Conservation (phyloP, 495 filamentous ascomycete genomes). For the Sphaerosporella brunnea region DNA sequence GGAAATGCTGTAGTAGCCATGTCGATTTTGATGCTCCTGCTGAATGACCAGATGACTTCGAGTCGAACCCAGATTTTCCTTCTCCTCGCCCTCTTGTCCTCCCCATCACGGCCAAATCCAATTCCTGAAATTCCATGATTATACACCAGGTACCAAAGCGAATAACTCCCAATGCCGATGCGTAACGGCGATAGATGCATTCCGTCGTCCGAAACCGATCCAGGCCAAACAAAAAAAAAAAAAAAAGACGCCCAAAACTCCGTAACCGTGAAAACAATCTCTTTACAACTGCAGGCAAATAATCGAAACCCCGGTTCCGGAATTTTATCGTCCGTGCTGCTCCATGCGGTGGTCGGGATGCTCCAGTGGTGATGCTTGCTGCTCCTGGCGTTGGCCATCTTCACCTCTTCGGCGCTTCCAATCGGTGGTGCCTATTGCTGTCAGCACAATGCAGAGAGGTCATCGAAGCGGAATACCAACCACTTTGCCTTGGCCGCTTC, state of each 20-base stretch:
- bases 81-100: too few species aligned
- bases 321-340: constrained; percentile 20
- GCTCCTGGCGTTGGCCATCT: constrained; percentile 6
- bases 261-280: constrained; percentile 2
- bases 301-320: neutral
- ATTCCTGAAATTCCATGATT: neutral
- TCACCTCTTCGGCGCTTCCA: constrained; percentile 21
- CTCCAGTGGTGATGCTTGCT: constrained; percentile 13
- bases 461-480: constrained; percentile 9
- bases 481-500: constrained; percentile 22
- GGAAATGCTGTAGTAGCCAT: too few species aligned
- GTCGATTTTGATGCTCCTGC: too few species aligned
- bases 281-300: constrained; percentile 8
- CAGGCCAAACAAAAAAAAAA: neutral
- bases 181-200: constrained; percentile 8
- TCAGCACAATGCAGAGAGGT: constrained; percentile 8
- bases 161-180: constrained; percentile 1
- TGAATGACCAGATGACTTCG: too few species aligned
- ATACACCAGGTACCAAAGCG: constrained; percentile 4
- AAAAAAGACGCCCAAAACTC: constrained; percentile 2
- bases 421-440: constrained; percentile 15
- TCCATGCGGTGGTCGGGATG: constrained; percentile 21
- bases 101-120: too few species aligned
- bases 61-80: too few species aligned
- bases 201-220: constrained; percentile 5